Percentiles rank a stretch among this genome's conserved stretches.
These are phyloP conservation scores for Verticillium albo-atrum DNA, from an alignment of 2,329 filamentous ascomycete species.

Conservation along the genomic window DNA sequence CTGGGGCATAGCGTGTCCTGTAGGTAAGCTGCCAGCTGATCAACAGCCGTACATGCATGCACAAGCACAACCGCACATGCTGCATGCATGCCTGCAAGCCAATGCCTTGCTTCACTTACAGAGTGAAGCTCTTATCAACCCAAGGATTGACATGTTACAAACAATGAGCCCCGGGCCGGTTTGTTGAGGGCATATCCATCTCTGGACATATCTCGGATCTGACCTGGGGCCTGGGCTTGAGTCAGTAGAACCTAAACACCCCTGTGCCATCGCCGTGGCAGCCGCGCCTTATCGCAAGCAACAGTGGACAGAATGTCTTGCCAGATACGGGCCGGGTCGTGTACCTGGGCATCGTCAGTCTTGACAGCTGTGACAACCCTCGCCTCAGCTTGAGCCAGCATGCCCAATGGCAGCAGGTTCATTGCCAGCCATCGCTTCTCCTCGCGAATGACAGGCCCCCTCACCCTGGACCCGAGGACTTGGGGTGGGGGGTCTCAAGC, in stretches of 20 bases:
- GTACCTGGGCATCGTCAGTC: no score
- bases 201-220: neutral
- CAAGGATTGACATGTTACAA: no score
- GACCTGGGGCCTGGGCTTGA: neutral
- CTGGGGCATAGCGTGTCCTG: neutral
- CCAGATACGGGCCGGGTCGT: no score
- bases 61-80: neutral
- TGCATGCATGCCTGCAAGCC: neutral
- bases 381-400: neutral
- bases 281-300: neutral
- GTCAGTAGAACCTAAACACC: neutral
- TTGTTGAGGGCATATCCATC: neutral
- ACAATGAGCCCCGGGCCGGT: neutral
- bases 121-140: no score
- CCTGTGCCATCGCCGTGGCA: neutral
- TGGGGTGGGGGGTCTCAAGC: neutral
- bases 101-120: no score
- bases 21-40: neutral
- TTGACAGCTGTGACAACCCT: no score
- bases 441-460: neutral
- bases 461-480: neutral
- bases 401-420: neutral
- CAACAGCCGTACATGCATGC: neutral
- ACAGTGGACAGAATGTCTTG: neutral
- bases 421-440: neutral